Evolutionary conservation across 2,329 filamentous ascomycete species (phyloP), one percentile per base, ranked within the genome.

Genomic region (Nigrospora sphaerica): DNA sequence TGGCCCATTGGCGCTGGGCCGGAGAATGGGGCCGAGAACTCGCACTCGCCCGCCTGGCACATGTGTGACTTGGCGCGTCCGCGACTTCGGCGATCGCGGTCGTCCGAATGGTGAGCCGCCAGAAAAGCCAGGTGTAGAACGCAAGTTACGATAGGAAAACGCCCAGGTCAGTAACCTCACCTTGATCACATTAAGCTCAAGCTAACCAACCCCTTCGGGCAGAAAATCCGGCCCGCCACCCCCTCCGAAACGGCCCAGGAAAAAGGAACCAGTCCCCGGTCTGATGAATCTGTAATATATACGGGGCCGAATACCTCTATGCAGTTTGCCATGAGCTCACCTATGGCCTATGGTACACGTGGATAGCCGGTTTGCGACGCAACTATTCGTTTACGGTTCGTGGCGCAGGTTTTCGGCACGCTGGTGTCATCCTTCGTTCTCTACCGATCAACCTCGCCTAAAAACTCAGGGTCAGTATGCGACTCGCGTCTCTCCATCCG

Each of bases 381-480:
- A 45, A 12, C 35, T 37, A n/a, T n/a, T n/a, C 18, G 23, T 28
- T 28, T 28, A 31, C 37, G 35, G 43, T 45, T 39, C 19, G 37
- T 32, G 31, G 35, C 18, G 43, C 36, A 46, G 28, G 23, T 44
- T 52, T 52, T 48, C 45, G 23, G n/a, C 38, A 18, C 38, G 17
- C 38, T 18, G 32, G n/a, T 37, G 18, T 16, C 39, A 16, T 16
- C 16, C 23, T 28, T 28, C 7, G 23, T 28, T n/a, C 18, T 44
- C 52, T 75, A 81, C 66, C 78, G 73, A 66, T 81, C 78, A 45
- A 81, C 78, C 73, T 81, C 78, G 56, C 78, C 78, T 81, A 45
- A 49, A n/a, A 32, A 32, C 16, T 17, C 38, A 12, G 7, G 35
- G 57, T 73, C 65, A 74, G 68, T 54, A 45, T 44, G 12, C 17